Conservation (phyloP, 768 basidiomycete genomes). For the Saitozyma podzolica region DNA sequence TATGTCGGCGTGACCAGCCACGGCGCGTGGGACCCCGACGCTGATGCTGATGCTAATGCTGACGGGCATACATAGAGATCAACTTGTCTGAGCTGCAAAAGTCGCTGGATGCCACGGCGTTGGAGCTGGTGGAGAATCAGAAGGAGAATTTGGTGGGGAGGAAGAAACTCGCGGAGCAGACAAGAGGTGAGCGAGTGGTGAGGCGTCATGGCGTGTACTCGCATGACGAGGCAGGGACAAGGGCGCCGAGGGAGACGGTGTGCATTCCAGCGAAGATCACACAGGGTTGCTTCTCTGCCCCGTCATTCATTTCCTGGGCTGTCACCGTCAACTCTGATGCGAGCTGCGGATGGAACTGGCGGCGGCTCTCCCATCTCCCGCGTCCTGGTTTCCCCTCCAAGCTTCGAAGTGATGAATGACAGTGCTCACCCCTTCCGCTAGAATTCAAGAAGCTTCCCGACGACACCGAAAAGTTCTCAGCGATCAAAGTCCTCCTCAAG, state of each 20-base stretch:
- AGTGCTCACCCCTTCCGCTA: conserved; percentile 46
- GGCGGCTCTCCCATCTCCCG: neutral
- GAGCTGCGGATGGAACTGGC: no score
- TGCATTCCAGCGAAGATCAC: no score
- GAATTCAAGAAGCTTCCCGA: conserved; percentile 97
- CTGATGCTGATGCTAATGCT: neutral
- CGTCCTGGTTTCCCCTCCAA: neutral
- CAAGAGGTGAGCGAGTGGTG: conserved; percentile 65
- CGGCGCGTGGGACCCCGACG: neutral
- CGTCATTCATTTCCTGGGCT: no score
- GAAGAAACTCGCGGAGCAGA: conserved; percentile 91
- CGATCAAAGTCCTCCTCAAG: conserved; percentile 88
- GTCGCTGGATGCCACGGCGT: conserved; percentile 84
- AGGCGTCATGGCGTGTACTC: conserved; percentile 13
- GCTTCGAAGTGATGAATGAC: neutral
- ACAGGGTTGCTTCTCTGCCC: no score
- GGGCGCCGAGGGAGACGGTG: no score
- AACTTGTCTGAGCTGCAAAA: conserved; percentile 88
- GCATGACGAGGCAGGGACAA: neutral
- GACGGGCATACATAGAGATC: conserved; percentile 62
- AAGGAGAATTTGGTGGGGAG: conserved; percentile 94
- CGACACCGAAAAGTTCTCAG: conserved; percentile 72
- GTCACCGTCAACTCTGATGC: no score
- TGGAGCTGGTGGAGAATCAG: conserved; percentile 97
- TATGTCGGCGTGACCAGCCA: conserved; percentile 39